Evolutionary conservation across 108 stramenopile genomes (phyloP), one percentile per base, ranked within the genome.

Genomic region (Stephanodiscus triporus): DNA sequence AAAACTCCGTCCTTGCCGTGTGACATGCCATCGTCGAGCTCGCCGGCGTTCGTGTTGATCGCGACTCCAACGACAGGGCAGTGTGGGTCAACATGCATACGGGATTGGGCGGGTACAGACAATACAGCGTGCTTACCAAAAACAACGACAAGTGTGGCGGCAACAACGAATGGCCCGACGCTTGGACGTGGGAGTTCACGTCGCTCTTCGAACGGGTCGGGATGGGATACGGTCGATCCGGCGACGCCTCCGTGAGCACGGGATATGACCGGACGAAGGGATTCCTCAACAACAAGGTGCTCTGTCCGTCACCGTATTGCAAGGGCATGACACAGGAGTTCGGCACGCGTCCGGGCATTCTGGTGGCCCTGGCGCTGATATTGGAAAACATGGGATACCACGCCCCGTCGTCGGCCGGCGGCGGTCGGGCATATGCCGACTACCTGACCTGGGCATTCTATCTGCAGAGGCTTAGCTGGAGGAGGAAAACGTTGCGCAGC

Each of bases 31-130:
- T 81, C 26, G 32, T 54, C 36, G 59, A 75, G 19, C 71, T 81
- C 53, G 73, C 65, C 40, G 70, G 62, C 38, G 66, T 75, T 50
- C 27, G 36, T n/a, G 58, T 66, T 19, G 37, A 29, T 45, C 16
- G 27, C 53, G 1, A 26, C 42, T 7, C 19, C 22, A 20, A 27
- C 19, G 23, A 22, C 14, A 59, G 54, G 54, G 63, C 86, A 3
- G 68, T 84, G 51, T 92, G 91, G 91, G 81, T 95, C 56, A 90
- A 95, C 72, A 89, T 91, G 20, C 94, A 95, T 62, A 95, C 94
- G 0, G 94, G 94, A 5, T 66, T 95, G 32, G 94, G 91, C 2
- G 57, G 71, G 29, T 88, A 80, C 60, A 88, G 89, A 10, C 57
- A 65, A 22, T 88, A 88, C 70, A 85, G 75, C 6, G 27, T 89